Base-by-base conservation (phyloP, 441 rosid genomes). In the Erysimum pusillum region DNA sequence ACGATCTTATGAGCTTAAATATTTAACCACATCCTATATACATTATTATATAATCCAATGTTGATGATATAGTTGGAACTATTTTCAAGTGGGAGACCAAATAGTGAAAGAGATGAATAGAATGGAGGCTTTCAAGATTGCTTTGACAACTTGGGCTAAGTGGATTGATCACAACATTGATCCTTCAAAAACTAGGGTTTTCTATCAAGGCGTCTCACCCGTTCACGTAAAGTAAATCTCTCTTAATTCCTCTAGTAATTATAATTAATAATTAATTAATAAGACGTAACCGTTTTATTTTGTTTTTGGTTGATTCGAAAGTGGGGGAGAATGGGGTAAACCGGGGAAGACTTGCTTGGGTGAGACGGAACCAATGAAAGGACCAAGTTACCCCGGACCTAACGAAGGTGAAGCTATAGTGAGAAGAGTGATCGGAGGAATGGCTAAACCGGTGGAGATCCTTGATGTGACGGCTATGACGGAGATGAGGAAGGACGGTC, bases 401-500 rank as follows among this genome's bases (percentile, higher is more conserved):
- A 7, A 22, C 5, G 32, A 17, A 73, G 91, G 87, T 60, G 82
- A 84, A 69, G 78, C 48, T 9, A 77, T 85, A 42, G 63, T 85
- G 9, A 81, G 39, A 69, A 63, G 54, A 9, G 87, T 89, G 63
- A 57, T 89, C 41, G 56, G 63, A 12, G 31, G 18, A 48, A 89
- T 87, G 91, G 34, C 60, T 63, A 81, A 78, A 51, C 85, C 85
- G 13, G 88, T 69, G 28, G 63, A 76, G 13, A 75, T 85, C 67
- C 89, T 87, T 10, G 89, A 89, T 69, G 71, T 87, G 52, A 81
- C 88, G 20, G 59, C 74, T 74, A 78, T 89, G 60, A 76, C 91
- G 13, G 87, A 86, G 72, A 52, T 86, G 63, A 83, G 93, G 31
- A 89, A 85, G 68, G 93, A 87, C 0, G 84, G 88, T n/a, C 91